phyloP scores from a whole-genome alignment of 169 alveolate genomes.

The Cryptosporidium andersoni region DNA sequence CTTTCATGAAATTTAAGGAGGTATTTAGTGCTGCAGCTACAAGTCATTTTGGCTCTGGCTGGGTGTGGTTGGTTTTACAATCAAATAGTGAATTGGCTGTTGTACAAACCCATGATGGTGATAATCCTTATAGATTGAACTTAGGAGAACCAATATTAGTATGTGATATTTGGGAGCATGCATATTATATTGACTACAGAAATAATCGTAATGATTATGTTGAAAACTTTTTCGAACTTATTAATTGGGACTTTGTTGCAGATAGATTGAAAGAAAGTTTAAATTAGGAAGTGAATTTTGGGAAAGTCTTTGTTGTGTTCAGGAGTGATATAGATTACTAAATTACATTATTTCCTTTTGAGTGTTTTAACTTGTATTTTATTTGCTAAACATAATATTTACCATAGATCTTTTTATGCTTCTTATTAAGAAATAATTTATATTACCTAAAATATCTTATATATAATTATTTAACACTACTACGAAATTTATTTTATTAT shows the following conservation, averaged over 20 bases:
- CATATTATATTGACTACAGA: conserved; percentile 93
- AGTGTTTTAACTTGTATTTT: no score
- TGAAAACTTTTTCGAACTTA: conserved; percentile 90
- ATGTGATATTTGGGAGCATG: conserved; percentile 97
- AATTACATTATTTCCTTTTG: no score
- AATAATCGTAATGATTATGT: conserved; percentile 89
- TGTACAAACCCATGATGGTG: conserved; percentile 90
- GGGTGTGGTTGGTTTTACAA: conserved; percentile 97
- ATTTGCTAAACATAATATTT: no score
- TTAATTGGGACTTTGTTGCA: conserved; percentile 91
- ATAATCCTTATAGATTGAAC: conserved; percentile 86
- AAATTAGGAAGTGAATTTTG: no score
- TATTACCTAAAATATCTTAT: no score
- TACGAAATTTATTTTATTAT: no score
- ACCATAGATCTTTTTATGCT: no score
- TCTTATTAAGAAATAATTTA: no score
- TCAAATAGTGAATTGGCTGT: conserved; percentile 83
- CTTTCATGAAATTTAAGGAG: conserved; percentile 83
- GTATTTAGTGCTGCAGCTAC: conserved; percentile 84
- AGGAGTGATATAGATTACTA: no score
- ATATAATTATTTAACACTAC: no score
- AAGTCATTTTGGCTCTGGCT: conserved; percentile 97
- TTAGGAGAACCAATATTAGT: conserved; percentile 88
- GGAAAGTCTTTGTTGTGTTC: no score
- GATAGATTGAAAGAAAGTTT: background rate